phyloP scores from a whole-genome alignment of 306 rosid genomes.

The Lablab purpureus region DNA sequence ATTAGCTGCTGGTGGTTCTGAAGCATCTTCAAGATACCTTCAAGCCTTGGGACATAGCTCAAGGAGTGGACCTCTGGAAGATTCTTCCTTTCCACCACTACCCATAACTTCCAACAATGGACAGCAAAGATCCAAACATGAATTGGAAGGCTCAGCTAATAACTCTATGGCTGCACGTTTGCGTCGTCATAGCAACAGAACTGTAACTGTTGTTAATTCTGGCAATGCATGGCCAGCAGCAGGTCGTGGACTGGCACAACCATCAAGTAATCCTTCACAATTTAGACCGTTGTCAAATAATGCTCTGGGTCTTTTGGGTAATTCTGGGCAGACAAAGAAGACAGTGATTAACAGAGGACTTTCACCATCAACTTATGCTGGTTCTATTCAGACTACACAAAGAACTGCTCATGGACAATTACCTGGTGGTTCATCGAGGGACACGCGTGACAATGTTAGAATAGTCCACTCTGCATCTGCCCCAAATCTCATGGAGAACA shows the following conservation, averaged over 20 bases:
- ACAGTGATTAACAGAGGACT: conserved; percentile 38
- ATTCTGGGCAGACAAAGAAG: conserved; percentile 48
- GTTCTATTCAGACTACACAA: conserved; percentile 58
- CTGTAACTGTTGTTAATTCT: conserved; percentile 61
- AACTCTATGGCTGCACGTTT: conserved; percentile 90
- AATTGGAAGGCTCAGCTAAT: conserved; percentile 62
- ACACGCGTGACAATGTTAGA: conserved; percentile 58
- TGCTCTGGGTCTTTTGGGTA: conserved; percentile 46
- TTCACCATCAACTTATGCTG: conserved; percentile 55
- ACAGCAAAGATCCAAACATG: conserved; percentile 61
- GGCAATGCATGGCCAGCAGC: conserved; percentile 84
- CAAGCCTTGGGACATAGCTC: conserved; percentile 85
- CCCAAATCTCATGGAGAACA: conserved; percentile 70
- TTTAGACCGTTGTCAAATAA: conserved; percentile 57
- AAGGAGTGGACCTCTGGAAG: conserved; percentile 57
- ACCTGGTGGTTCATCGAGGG: conserved; percentile 63
- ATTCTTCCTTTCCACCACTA: conserved; percentile 93
- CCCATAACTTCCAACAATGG: conserved; percentile 60
- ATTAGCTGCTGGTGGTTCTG: conserved; percentile 58
- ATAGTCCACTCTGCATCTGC: conserved; percentile 81
- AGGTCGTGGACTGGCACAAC: conserved; percentile 57
- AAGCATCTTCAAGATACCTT: conserved; percentile 75
- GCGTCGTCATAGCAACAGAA: conserved; percentile 64
- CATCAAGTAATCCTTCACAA: conserved; percentile 55
- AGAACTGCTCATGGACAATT: conserved; percentile 51